Evolutionary conservation across 2,329 filamentous ascomycete genomes (phyloP).

Genomic region (Alternaria gansuensis): DNA sequence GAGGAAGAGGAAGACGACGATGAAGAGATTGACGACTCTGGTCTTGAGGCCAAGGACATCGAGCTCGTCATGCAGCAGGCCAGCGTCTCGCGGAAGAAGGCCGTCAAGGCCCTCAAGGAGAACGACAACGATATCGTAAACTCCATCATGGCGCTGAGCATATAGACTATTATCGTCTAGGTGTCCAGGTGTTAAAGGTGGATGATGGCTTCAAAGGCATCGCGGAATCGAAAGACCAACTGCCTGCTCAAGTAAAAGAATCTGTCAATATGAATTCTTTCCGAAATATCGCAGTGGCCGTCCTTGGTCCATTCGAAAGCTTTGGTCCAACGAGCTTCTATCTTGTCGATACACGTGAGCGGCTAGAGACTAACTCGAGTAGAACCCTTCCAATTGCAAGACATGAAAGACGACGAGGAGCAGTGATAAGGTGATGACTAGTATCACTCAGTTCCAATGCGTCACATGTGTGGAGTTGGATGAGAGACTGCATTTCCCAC

Average conservation of each 20-base stretch:
- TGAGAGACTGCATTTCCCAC: neutral
- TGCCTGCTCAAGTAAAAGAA: conserved; percentile 38
- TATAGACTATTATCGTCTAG: conserved; percentile 51
- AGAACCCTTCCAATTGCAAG: conserved; percentile 68
- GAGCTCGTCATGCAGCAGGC: conserved; percentile 99
- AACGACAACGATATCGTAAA: conserved; percentile 99
- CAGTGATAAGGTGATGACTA: conserved; percentile 84
- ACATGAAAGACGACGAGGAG: conserved; percentile 85
- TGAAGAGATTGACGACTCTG: conserved; percentile 93
- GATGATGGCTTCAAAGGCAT: conserved; percentile 28
- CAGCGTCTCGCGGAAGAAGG: conserved; percentile 96
- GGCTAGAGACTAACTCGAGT: neutral
- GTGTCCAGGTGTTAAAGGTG: conserved; percentile 22
- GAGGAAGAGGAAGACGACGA: conserved; percentile 74
- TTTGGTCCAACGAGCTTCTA: neutral
- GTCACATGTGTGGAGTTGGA: neutral
- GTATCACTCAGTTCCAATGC: neutral
- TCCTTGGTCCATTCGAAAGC: conserved; percentile 5
- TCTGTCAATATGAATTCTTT: conserved; percentile 39
- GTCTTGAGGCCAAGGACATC: conserved; percentile 98
- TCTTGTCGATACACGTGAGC: neutral
- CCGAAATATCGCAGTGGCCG: neutral
- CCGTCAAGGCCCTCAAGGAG: conserved; percentile 97
- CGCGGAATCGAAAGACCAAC: conserved; percentile 24
- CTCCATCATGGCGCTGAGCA: conserved; percentile 94